A percentile compares a stretch with the other conserved stretches of the same genome.
These are phyloP conservation scores for Ziziphus jujuba DNA, from an alignment of 306 rosid species.

Conservation along the genomic window DNA sequence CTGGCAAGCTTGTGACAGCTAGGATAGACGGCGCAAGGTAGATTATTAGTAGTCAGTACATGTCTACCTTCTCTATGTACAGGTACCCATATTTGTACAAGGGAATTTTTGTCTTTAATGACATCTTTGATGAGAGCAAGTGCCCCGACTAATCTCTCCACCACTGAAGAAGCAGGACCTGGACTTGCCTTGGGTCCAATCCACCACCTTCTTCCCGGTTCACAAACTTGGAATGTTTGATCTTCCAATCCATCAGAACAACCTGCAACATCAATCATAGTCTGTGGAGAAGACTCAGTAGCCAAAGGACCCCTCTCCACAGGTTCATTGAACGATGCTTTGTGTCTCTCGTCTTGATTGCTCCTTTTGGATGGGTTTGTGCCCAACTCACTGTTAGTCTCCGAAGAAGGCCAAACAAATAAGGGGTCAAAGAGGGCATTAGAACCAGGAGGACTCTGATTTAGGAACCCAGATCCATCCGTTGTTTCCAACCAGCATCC, in stretches of 20 bases:
- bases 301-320: constrained; percentile 20
- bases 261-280: constrained; percentile 28
- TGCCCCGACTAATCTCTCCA: constrained; percentile 63
- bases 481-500: constrained; percentile 89
- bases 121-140: constrained; percentile 54
- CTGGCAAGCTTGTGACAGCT: constrained; percentile 56
- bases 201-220: constrained; percentile 54
- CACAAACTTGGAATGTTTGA: constrained; percentile 37
- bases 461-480: constrained; percentile 60
- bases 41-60: constrained; percentile 59
- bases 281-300: constrained; percentile 19
- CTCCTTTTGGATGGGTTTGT: constrained; percentile 27
- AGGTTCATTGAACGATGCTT: constrained; percentile 21
- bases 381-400: constrained; percentile 21
- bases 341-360: constrained; percentile 34
- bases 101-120: constrained; percentile 65
- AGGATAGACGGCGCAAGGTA: constrained; percentile 56
- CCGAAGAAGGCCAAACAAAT: constrained; percentile 57
- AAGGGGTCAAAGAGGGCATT: constrained; percentile 57
- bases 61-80: constrained; percentile 54
- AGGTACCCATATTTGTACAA: constrained; percentile 89
- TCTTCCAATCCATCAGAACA: constrained; percentile 34
- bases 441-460: constrained; percentile 49
- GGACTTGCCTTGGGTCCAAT: constrained; percentile 45
- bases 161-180: constrained; percentile 45